Evolutionary conservation across 495 filamentous ascomycete species (phyloP), one percentile per base, ranked within the genome.

Genomic region (Tuber umbilicatum): DNA sequence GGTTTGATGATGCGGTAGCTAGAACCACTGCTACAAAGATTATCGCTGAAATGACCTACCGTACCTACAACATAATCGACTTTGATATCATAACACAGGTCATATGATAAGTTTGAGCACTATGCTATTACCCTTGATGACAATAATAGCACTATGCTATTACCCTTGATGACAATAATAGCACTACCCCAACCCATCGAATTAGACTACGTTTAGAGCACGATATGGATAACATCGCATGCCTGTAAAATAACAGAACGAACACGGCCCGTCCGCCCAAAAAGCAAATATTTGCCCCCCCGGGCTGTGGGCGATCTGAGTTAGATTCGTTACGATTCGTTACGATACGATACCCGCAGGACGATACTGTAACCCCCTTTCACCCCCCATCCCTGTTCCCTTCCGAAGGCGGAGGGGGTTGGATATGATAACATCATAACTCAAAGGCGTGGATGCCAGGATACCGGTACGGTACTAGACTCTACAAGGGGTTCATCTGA

Each of bases 311-410:
- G 47, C 7, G 47, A 55, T 55, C 47, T 10, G n/a, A n/a, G 47
- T 27, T 55, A 55, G 47, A 55, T 55, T 55, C 47, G 47, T n/a
- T 55, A 55, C 47, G 47, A 55, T 55, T 55, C 47, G 47, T 55
- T 23, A n/a, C 47, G 47, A n/a, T 55, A 55, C 47, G 47, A 55
- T 55, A 55, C 47, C 47, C 47, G 47, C 47, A 55, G 47, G 47
- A n/a, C 47, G 47, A n/a, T 23, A n/a, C n/a, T n/a, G n/a, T n/a
- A 55, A 55, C 23, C 21, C 19, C 45, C 19, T 47, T 47, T 21
- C 2, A 0, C 47, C 47, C 47, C 47, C n/a, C 47, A 55, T 19
- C 47, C 23, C 23, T 55, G 7, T 2, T 47, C 45, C 5, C 5
- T 10, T 27, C 47, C 6, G 47, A 23, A 3, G 47, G 47, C 0